phyloP scores from a whole-genome alignment of 805 yeast species.

The Wickerhamiella vanderwaltii region DNA sequence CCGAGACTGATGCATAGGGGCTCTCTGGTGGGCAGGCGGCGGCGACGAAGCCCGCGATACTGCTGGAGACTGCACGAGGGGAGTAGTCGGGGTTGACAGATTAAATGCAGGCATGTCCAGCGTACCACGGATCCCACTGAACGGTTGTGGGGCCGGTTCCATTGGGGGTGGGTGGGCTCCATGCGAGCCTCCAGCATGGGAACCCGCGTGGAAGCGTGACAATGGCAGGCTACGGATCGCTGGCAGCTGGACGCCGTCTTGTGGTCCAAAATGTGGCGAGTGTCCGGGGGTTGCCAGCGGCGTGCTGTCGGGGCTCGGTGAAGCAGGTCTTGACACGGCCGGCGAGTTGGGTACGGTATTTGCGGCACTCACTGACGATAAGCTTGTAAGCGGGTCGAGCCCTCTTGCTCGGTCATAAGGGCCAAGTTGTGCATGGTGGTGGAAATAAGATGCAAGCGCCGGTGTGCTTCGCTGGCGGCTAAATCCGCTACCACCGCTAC shows the following conservation, averaged over 20 bases:
- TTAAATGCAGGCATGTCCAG: slow-evolving; percentile 11
- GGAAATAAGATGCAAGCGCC: slow-evolving; percentile 12
- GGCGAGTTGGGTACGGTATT: slow-evolving; percentile 36
- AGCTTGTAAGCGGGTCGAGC: slow-evolving; percentile 3
- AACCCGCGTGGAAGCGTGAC: slow-evolving; percentile 7
- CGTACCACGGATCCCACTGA: slow-evolving; percentile 10
- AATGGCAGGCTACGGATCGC: slow-evolving; percentile 29
- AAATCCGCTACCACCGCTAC: neutral
- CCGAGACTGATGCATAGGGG: slow-evolving; percentile 6
- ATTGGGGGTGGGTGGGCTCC: slow-evolving; percentile 6
- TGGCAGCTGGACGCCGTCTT: slow-evolving; percentile 29
- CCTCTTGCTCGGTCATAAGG: slow-evolving; percentile 12
- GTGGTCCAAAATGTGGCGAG: slow-evolving; percentile 33
- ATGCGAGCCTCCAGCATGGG: too few relatives aligned
- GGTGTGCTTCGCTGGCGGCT: slow-evolving; percentile 11
- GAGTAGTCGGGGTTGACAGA: slow-evolving; percentile 9
- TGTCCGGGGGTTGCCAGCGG: slow-evolving; percentile 36
- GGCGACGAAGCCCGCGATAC: slow-evolving; percentile 17
- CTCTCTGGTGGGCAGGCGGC: slow-evolving; percentile 9
- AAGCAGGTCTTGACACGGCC: slow-evolving; percentile 27
- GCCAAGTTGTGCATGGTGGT: slow-evolving; percentile 9
- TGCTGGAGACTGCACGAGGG: slow-evolving; percentile 9
- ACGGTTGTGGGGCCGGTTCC: slow-evolving; percentile 14
- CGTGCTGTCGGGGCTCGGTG: slow-evolving; percentile 33
- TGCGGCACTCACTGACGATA: slow-evolving; percentile 10